These are phyloP conservation scores for Diversispora eburnea DNA, from an alignment of 192 early-diverging fungal genomes.

Conservation along the genomic window DNA sequence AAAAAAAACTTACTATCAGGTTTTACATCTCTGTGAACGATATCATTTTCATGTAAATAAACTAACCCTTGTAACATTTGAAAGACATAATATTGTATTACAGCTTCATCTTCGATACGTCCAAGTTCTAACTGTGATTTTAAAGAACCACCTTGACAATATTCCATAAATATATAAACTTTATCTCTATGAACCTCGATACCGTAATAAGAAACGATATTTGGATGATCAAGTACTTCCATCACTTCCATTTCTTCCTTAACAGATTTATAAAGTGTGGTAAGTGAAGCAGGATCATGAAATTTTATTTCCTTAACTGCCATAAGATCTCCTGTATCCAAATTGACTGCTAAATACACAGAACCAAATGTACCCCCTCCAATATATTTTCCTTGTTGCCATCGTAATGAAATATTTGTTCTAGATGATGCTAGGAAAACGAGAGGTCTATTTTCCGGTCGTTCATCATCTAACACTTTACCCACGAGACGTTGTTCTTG, in stretches of 20 bases:
- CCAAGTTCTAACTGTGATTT: conserved; percentile 74
- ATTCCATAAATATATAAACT: conserved; percentile 90
- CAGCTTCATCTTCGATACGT: conserved; percentile 69
- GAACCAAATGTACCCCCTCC: conserved; percentile 86
- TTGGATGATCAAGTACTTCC: conserved; percentile 83
- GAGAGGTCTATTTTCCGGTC: conserved; percentile 76
- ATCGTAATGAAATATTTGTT: conserved; percentile 75
- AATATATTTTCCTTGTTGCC: conserved; percentile 82
- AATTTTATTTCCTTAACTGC: conserved; percentile 92
- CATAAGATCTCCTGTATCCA: conserved; percentile 80
- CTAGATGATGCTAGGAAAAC: conserved; percentile 72
- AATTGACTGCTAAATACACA: conserved; percentile 80
- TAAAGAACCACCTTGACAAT: conserved; percentile 75
- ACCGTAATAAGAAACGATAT: conserved; percentile 87
- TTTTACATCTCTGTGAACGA: conserved; percentile 90
- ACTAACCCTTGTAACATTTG: conserved; percentile 80
- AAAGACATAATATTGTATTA: conserved; percentile 66
- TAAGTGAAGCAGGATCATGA: conserved; percentile 62
- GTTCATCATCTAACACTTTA: conserved; percentile 71
- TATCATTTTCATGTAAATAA: conserved; percentile 79
- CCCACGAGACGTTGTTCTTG: conserved; percentile 62
- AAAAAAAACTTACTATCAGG: conserved; percentile 62
- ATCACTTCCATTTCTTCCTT: conserved; percentile 91
- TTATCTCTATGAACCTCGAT: conserved; percentile 90
- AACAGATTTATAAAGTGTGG: conserved; percentile 63